These are phyloP conservation scores for Lactarius evosmus DNA, from an alignment of 768 basidiomycete species.

Conservation along the genomic window DNA sequence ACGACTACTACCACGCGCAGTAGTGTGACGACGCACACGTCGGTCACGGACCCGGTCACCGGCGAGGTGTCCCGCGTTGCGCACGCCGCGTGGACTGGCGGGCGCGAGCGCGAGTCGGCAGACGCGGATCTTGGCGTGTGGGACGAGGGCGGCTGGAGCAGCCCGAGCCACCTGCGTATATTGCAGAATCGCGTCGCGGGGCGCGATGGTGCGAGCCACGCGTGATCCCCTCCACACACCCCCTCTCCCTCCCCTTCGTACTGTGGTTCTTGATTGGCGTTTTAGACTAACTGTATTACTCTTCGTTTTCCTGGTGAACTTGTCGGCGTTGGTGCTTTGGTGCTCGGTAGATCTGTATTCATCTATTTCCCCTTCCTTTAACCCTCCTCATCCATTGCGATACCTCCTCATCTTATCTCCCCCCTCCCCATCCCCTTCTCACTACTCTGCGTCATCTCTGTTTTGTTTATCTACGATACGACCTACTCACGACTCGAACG, in stretches of 20 bases:
- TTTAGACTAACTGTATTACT: neutral
- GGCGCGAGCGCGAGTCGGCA: constrained; percentile 10
- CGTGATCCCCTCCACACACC: constrained; percentile 2
- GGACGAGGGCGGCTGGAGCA: constrained; percentile 25
- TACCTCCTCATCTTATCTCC: neutral
- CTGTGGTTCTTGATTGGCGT: neutral
- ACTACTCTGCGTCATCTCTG: neutral
- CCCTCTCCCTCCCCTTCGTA: neutral
- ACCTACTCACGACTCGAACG: neutral
- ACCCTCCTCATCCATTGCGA: neutral
- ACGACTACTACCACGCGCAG: constrained; percentile 32
- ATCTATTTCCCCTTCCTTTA: too few species aligned
- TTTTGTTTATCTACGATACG: neutral
- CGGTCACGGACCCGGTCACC: constrained; percentile 36
- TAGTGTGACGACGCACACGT: constrained; percentile 35
- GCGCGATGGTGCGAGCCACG: constrained; percentile 7
- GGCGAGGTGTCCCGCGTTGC: constrained; percentile 35
- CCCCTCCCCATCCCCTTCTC: too few species aligned
- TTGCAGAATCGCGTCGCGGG: constrained; percentile 23
- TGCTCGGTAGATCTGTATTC: neutral
- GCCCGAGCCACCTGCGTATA: constrained; percentile 19
- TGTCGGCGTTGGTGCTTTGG: neutral
- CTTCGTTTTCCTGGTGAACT: neutral
- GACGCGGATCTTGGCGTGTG: constrained; percentile 10
- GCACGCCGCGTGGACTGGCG: constrained; percentile 24